phyloP scores from a whole-genome alignment of 1,139 yeast species.

The Spathaspora sp. region DNA sequence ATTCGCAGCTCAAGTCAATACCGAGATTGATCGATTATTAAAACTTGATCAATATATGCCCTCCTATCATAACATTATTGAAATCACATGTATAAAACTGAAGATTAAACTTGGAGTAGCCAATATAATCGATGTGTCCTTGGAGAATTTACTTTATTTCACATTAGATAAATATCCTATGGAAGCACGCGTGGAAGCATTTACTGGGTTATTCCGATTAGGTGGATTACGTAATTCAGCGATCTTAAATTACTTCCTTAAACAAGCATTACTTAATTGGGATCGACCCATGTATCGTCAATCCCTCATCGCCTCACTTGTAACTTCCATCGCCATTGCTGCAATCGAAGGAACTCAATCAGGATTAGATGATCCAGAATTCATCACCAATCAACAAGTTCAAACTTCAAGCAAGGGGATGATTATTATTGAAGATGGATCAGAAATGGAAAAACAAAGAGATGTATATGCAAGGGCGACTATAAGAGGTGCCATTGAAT shows the following conservation, averaged over 20 bases:
- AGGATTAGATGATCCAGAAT: constrained; percentile 58
- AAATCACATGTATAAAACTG: constrained; percentile 56
- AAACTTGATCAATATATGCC: constrained; percentile 89
- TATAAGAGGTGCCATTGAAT: constrained; percentile 61
- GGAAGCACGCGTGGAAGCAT: constrained; percentile 67
- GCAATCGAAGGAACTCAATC: constrained; percentile 64
- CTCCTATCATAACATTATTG: constrained; percentile 60
- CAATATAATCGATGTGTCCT: constrained; percentile 53
- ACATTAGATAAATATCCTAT: constrained; percentile 51
- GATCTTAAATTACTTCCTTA: constrained; percentile 62
- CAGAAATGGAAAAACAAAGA: constrained; percentile 48
- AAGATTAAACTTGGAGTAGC: constrained; percentile 59
- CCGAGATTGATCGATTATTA: constrained; percentile 67
- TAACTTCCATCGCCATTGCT: constrained; percentile 59
- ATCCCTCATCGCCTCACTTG: constrained; percentile 48
- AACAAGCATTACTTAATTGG: constrained; percentile 55
- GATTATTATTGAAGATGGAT: constrained; percentile 53
- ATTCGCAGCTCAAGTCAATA: constrained; percentile 28
- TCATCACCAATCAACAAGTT: constrained; percentile 17
- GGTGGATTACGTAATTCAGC: constrained; percentile 75
- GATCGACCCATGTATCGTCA: constrained; percentile 50
- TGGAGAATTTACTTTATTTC: constrained; percentile 49
- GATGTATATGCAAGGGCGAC: constrained; percentile 45
- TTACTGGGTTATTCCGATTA: constrained; percentile 62
- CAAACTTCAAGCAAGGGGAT: constrained; percentile 16